phyloP scores from a whole-genome alignment of 1,284 basidiomycete species.

The Melanopsichium pennsylvanicum region DNA sequence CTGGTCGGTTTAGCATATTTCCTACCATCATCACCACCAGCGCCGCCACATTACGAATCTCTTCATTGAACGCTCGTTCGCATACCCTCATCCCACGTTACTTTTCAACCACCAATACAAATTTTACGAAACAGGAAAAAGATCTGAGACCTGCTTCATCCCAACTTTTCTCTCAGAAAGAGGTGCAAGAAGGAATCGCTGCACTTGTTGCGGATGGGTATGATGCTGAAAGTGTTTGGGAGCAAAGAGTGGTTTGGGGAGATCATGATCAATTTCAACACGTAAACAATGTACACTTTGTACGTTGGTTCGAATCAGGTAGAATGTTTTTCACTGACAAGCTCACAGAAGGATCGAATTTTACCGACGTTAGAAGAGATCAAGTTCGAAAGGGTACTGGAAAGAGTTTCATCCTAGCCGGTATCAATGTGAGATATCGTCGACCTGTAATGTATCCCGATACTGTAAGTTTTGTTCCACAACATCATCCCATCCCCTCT shows the following conservation, averaged over 20 bases:
- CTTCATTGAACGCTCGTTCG: too few species aligned
- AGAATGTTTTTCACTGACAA: constrained; percentile 49
- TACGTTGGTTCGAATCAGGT: constrained; percentile 55
- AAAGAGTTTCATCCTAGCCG: constrained; percentile 52
- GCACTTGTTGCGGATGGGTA: constrained; percentile 12
- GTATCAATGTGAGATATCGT: constrained; percentile 54
- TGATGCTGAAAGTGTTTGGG: constrained; percentile 22
- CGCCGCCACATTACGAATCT: too few species aligned
- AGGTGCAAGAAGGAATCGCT: constrained; percentile 12
- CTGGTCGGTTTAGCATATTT: too few species aligned
- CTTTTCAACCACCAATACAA: too few species aligned
- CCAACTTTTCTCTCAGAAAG: not conserved
- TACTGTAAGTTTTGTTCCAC: constrained; percentile 20
- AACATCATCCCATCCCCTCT: not conserved
- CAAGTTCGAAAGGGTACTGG: constrained; percentile 47
- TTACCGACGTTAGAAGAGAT: constrained; percentile 14
- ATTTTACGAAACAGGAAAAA: too few species aligned
- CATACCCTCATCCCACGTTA: too few species aligned
- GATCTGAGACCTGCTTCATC: constrained; percentile 8
- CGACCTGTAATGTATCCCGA: constrained; percentile 53
- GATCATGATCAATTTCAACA: constrained; percentile 57
- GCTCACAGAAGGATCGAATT: not conserved
- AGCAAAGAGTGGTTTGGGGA: constrained; percentile 52
- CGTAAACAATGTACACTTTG: constrained; percentile 60
- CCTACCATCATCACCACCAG: too few species aligned